Evolutionary conservation across 2,329 filamentous ascomycete species (phyloP), one percentile per base, ranked within the genome.

Genomic region (Aureobasidium melanogenum): DNA sequence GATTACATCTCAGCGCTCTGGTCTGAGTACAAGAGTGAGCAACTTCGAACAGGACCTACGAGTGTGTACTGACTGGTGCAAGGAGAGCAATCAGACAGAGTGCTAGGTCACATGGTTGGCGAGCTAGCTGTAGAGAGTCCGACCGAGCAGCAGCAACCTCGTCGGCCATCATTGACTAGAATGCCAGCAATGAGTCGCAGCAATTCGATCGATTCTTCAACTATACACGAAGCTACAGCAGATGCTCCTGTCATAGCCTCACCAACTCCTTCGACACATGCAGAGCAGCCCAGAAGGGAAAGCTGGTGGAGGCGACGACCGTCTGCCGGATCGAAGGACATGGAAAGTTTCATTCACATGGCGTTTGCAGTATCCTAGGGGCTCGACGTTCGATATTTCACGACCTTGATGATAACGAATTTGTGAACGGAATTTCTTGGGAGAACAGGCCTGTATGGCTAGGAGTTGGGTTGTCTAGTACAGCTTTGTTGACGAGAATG

Each of bases 281-380:
- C 22, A 34, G 28, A 46, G 22, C 39, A 57, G 14, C 28, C 28
- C 14, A 44, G 39, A 46, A 46, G 30, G 19, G 14, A 24, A 8
- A 36, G 54, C 43, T 57, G 39, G 54, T 57, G 28, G 39, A 46
- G 54, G 26, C 54, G 54, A n/a, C 54, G 54, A n/a, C 19, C 54
- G 14, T 46, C 54, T 41, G 2, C 36, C 15, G 36, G 22, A 26
- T 19, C 39, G 2, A 17, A 36, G 14, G 54, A 57, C n/a, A 32
- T 57, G 54, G 54, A 57, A 10, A 36, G 15, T 12, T 57, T 57
- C 15, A 46, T 57, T n/a, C 54, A 44, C 19, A 57, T 57, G 54
- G 39, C 54, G 8, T 57, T 57, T 26, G 38, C 51, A 22, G 48
- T 52, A 6, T 55, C 51, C 26, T 55, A 34, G 22, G 17, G 12